Evolutionary conservation across 139 green algal species (phyloP).

Genomic region (Chlamydomonas sp.): DNA sequence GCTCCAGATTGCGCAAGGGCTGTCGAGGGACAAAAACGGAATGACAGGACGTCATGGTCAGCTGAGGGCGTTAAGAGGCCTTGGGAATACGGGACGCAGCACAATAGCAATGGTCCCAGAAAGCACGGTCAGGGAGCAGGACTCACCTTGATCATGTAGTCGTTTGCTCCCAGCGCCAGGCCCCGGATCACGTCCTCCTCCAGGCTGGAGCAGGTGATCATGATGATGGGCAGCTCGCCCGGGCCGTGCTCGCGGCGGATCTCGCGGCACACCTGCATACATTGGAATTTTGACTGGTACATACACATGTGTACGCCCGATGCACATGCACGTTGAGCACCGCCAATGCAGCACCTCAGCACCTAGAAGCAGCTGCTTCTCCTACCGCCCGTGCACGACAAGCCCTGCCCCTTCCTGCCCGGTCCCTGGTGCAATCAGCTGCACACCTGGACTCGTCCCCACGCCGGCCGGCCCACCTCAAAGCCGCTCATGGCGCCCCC

Average conservation of each 20-base stretch:
- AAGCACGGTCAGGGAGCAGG: neutral
- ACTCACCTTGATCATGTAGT: constrained; percentile 58
- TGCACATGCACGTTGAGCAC: neutral
- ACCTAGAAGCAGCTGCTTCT: too few species aligned
- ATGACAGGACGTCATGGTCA: neutral
- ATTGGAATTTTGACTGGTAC: neutral
- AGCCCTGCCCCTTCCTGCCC: neutral
- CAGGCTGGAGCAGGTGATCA: constrained; percentile 45
- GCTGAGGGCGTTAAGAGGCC: neutral
- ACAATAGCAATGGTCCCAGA: too few species aligned
- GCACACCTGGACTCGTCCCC: neutral
- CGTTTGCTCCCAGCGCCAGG: constrained; percentile 49
- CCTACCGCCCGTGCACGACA: too few species aligned
- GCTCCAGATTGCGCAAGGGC: constrained; percentile 40
- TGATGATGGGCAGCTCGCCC: constrained; percentile 58
- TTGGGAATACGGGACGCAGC: too few species aligned
- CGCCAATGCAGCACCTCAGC: too few species aligned
- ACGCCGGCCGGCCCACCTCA: constrained; percentile 35
- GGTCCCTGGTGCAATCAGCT: too few species aligned
- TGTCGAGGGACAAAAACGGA: neutral
- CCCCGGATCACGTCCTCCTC: constrained; percentile 54
- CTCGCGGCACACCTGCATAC: constrained; percentile 27
- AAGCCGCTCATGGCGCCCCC: constrained; percentile 43
- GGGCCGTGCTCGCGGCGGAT: constrained; percentile 40
- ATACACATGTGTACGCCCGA: neutral